Evolutionary conservation across 2,329 filamentous ascomycete genomes (phyloP).

Genomic region (Graphilbum sp.): DNA sequence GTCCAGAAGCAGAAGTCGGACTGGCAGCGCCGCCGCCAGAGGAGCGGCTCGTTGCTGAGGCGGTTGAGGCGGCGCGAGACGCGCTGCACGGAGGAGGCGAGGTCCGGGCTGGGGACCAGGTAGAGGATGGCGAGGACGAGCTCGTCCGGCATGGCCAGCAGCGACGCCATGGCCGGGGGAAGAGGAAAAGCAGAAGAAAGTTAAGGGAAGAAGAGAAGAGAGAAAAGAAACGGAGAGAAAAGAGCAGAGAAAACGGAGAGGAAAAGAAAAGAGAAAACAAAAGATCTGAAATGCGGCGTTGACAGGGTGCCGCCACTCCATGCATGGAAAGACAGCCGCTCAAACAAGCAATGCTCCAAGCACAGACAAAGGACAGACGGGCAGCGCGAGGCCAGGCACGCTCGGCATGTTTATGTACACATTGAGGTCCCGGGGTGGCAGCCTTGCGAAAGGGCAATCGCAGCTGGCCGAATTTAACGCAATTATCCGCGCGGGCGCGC

Average conservation of each 20-base stretch:
- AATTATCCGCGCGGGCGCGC: too few species aligned
- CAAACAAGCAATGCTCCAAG: too few species aligned
- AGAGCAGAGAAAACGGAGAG: not conserved
- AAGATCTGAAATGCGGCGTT: not conserved
- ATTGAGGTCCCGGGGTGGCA: too few species aligned
- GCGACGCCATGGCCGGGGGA: constrained; percentile 15
- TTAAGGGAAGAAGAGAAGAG: not conserved
- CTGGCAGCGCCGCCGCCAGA: constrained; percentile 68
- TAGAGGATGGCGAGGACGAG: constrained; percentile 65
- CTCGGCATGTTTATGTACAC: too few species aligned
- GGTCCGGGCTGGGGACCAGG: constrained; percentile 40
- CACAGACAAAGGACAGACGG: too few species aligned
- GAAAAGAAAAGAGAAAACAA: not conserved
- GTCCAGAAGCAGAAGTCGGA: constrained; percentile 62
- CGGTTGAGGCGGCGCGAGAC: constrained; percentile 48
- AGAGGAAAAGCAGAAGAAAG: not conserved
- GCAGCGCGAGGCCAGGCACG: too few species aligned
- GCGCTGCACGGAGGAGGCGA: constrained; percentile 28
- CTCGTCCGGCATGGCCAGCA: constrained; percentile 57
- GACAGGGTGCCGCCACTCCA: too few species aligned
- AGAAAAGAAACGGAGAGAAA: not conserved
- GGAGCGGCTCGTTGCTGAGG: constrained; percentile 52
- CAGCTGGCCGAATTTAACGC: too few species aligned
- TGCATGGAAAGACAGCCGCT: too few species aligned
- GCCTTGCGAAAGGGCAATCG: too few species aligned